Percentiles rank a stretch among this genome's conserved stretches.
Conservation (phyloP, 805 yeast genomes). For the Zygosaccharomyces pseudorouxii region DNA sequence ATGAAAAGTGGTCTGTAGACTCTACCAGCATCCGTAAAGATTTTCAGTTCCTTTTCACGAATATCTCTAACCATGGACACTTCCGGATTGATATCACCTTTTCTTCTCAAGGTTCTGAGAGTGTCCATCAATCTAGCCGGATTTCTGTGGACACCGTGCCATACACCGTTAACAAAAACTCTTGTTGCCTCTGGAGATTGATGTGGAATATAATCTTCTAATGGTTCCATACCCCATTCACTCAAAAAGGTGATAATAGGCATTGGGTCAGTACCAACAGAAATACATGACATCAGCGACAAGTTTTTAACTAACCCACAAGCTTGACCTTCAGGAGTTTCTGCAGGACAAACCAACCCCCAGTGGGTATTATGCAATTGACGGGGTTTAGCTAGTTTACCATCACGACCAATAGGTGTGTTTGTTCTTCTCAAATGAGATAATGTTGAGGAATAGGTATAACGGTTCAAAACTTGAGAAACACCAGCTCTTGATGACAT, state of each 20-base stretch:
- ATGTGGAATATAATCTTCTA: conserved; percentile 92
- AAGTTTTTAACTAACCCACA: conserved; percentile 98
- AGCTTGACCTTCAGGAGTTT: conserved; percentile 99
- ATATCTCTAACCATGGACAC: conserved; percentile 96
- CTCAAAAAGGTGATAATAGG: conserved; percentile 89
- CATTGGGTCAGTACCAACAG: conserved; percentile 96
- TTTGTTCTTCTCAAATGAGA: conserved; percentile 98
- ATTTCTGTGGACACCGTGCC: conserved; percentile 98
- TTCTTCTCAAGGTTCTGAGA: conserved; percentile 85
- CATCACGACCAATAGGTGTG: conserved; percentile 99
- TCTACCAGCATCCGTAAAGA: conserved; percentile 97
- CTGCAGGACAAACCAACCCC: conserved; percentile 99
- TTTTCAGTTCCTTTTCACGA: conserved; percentile 92
- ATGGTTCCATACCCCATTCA: conserved; percentile 99
- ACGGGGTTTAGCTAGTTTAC: conserved; percentile 97
- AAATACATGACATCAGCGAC: conserved; percentile 94
- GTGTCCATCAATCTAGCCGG: conserved; percentile 90
- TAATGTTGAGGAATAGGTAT: conserved; percentile 96
- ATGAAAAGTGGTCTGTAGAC: conserved; percentile 94
- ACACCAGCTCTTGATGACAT: conserved; percentile 99
- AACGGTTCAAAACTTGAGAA: conserved; percentile 95
- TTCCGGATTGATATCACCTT: conserved; percentile 92
- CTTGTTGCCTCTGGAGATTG: conserved; percentile 87
- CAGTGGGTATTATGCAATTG: conserved; percentile 99
- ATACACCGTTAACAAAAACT: conserved; percentile 96